Evolutionary conservation across 352 stramenopile genomes (phyloP), one percentile per base, ranked within the genome.

Genomic region (Blastocystis sp.): DNA sequence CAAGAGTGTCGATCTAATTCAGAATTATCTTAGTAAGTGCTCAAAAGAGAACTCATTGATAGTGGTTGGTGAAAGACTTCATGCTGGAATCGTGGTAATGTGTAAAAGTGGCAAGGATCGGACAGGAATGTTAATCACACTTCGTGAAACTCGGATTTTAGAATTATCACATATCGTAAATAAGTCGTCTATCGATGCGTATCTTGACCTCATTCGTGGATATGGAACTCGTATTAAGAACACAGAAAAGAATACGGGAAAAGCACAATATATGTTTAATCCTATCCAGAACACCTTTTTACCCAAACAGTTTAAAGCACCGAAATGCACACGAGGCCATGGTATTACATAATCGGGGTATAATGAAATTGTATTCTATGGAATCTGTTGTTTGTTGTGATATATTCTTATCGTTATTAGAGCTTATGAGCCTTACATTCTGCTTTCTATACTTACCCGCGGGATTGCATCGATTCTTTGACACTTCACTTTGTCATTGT

Each of bases 181-280:
- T n/a, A 84, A 84, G 22, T 58, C 33, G 19, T 68, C 51, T 4
- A 24, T 84, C 7, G 15, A 84, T 54, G 9, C 33, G 7, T 84
- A 84, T 44, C 24, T 76, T 42, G 78, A 89, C 42, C 58, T 79
- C 48, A 77, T 89, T 53, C 44, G 78, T 27, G 54, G 40, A 30
- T 89, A 79, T 76, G 78, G 78, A n/a, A 79, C 66, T 33, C 60
- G 78, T 35, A 76, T 89, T 35, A 79, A 68, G 66, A 89, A 89
- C 19, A 53, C 78, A 33, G 62, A 79, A 51, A 89, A 89, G 66
- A 89, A 89, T 30, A 89, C 78, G 2, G 78, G 78, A 27, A 89
- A 89, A 30, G 78, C 78, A 35, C 68, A 79, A 42, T 89, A 89
- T 30, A 89, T 89, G 78, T 89, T 89, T 56, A 89, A 89, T 27